Percentiles rank a stretch among this genome's conserved stretches.
Evolutionary conservation across 305 asterid species (phyloP).

Genomic region (Solanum chacoense): DNA sequence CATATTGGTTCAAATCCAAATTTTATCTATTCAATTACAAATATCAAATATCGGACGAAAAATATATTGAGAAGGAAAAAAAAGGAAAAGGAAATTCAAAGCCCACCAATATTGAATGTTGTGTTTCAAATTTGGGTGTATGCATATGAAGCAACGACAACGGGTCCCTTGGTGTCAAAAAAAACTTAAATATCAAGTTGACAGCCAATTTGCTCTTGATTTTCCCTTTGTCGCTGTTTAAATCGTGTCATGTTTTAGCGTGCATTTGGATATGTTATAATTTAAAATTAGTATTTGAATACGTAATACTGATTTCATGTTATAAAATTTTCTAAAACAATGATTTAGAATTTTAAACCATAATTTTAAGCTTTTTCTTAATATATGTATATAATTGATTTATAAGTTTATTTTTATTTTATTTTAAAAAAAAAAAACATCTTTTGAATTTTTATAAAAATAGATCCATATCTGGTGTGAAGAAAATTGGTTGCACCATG

Average conservation of each 20-base stretch:
- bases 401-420: not conserved
- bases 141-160: not conserved
- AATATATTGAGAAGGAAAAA: too few species aligned
- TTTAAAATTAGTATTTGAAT: not conserved
- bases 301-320: too few species aligned
- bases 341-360: too few species aligned
- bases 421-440: not conserved
- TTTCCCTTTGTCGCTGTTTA: not conserved
- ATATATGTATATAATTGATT: not conserved
- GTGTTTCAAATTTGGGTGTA: not conserved
- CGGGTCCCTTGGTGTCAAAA: not conserved
- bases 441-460: not conserved
- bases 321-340: too few species aligned
- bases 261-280: not conserved
- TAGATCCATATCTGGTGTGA: not conserved
- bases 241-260: not conserved
- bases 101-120: not conserved
- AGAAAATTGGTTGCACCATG: not conserved
- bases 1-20: not conserved
- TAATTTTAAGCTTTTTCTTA: not conserved
- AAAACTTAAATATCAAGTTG: not conserved
- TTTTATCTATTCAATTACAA: too few species aligned
- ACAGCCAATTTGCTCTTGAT: not conserved
- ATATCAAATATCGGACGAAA: too few species aligned
- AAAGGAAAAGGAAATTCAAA: not conserved